Conservation (phyloP, 768 basidiomycete genomes). For the Baorangia bicolor region DNA sequence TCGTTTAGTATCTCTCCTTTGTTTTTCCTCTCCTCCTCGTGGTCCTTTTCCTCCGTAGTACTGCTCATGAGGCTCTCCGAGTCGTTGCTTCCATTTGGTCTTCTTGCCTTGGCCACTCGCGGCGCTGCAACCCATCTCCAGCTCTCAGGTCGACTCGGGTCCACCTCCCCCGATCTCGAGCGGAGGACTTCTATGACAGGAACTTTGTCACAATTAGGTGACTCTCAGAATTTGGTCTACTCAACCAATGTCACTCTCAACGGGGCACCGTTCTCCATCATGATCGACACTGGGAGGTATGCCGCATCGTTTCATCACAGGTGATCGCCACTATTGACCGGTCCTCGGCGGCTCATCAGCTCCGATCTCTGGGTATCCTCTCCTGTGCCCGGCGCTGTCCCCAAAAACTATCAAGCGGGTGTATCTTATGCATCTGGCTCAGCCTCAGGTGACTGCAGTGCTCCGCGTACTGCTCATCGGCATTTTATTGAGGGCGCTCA, state of each 20-base stretch:
- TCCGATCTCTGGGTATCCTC: constrained; percentile 65
- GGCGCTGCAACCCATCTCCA: constrained; percentile 12
- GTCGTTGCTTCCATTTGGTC: constrained; percentile 4
- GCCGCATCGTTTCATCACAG: constrained; percentile 5
- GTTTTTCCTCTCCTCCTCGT: no score
- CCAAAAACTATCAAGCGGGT: constrained; percentile 37
- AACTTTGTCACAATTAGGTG: constrained; percentile 22
- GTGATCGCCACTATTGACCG: background rate
- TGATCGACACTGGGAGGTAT: constrained; percentile 49
- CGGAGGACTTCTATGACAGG: constrained; percentile 32
- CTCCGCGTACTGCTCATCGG: background rate
- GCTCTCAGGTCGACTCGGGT: constrained; percentile 15
- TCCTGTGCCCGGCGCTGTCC: constrained; percentile 37
- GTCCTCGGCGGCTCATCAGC: constrained; percentile 37
- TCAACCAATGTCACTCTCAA: constrained; percentile 40
- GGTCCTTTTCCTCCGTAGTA: background rate
- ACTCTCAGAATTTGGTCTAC: constrained; percentile 37
- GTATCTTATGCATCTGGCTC: constrained; percentile 56
- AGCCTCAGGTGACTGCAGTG: constrained; percentile 41
- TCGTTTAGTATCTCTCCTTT: background rate
- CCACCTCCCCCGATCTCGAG: constrained; percentile 9
- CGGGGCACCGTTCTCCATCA: constrained; percentile 31
- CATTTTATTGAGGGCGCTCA: background rate
- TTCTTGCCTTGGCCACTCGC: constrained; percentile 7
- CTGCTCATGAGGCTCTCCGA: constrained; percentile 12